phyloP scores from a whole-genome alignment of 768 basidiomycete genomes.

The Lactarius sp. region DNA sequence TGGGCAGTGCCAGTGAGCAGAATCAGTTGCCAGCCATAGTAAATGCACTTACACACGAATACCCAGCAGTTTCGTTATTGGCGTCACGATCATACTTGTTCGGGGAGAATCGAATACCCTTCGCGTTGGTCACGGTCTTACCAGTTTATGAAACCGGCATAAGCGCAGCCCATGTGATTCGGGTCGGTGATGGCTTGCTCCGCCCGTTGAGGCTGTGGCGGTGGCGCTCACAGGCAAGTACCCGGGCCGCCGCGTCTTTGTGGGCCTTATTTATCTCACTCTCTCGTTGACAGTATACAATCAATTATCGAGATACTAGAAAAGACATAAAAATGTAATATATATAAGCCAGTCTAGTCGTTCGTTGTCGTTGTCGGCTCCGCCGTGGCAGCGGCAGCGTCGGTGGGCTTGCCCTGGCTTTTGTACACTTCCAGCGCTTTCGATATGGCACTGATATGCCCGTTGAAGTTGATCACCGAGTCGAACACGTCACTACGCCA shows the following conservation, averaged over 20 bases:
- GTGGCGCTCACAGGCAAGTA: not conserved
- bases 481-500: constrained; percentile 51
- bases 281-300: not conserved
- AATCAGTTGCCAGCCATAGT: not conserved
- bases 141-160: too few relatives aligned
- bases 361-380: not conserved
- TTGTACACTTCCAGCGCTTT: constrained; percentile 51
- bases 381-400: not conserved
- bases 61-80: constrained; percentile 57
- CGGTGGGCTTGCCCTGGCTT: constrained; percentile 27
- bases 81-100: constrained; percentile 42
- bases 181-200: not conserved
- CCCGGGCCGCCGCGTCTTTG: too few relatives aligned
- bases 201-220: not conserved
- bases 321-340: not conserved
- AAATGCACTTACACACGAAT: constrained; percentile 55
- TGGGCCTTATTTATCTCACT: too few relatives aligned
- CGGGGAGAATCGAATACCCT: not conserved
- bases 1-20: not conserved
- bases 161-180: constrained; percentile 1
- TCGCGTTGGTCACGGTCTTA: too few relatives aligned
- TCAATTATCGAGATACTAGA: not conserved
- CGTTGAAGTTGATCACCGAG: constrained; percentile 48
- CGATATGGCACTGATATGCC: constrained; percentile 60
- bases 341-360: not conserved